These are phyloP conservation scores for Haplographium delicatum DNA, from an alignment of 495 filamentous ascomycete species.

Conservation along the genomic window DNA sequence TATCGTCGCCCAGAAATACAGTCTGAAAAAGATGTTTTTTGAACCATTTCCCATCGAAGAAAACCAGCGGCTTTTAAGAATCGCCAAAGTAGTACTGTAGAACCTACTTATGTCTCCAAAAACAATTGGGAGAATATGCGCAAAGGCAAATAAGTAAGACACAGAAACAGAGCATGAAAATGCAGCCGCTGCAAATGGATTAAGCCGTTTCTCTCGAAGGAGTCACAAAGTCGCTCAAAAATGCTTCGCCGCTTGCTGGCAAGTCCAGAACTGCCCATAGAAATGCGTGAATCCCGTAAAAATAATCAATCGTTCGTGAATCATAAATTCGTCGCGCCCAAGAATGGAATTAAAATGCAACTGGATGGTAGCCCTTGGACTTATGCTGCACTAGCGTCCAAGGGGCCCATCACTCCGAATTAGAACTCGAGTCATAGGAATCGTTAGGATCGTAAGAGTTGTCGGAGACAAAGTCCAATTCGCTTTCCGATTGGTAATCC, in stretches of 20 bases:
- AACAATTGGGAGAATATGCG: too few species aligned
- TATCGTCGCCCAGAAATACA: constrained; percentile 2
- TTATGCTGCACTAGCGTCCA: constrained; percentile 29
- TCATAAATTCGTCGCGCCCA: constrained; percentile 20
- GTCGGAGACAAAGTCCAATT: constrained; percentile 7
- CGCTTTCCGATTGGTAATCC: constrained; percentile 11
- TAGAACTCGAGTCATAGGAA: constrained; percentile 9
- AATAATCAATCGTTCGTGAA: constrained; percentile 8
- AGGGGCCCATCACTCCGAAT: constrained; percentile 12
- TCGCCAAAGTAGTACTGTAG: background rate
- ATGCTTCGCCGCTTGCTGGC: background rate
- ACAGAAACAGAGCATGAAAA: background rate
- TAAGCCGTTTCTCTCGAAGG: background rate
- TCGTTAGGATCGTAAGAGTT: constrained; percentile 18
- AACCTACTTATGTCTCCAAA: background rate
- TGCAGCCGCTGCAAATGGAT: background rate
- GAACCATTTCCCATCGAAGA: too few species aligned
- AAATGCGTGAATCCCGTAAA: too few species aligned
- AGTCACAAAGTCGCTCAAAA: background rate
- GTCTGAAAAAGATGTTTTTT: background rate
- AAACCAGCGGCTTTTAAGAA: background rate
- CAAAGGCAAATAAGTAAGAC: background rate
- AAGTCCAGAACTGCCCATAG: background rate
- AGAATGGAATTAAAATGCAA: constrained; percentile 6
- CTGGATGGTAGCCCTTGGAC: constrained; percentile 12